Conservation (phyloP, 1,284 basidiomycete species). For the Cronartium ribicola region DNA sequence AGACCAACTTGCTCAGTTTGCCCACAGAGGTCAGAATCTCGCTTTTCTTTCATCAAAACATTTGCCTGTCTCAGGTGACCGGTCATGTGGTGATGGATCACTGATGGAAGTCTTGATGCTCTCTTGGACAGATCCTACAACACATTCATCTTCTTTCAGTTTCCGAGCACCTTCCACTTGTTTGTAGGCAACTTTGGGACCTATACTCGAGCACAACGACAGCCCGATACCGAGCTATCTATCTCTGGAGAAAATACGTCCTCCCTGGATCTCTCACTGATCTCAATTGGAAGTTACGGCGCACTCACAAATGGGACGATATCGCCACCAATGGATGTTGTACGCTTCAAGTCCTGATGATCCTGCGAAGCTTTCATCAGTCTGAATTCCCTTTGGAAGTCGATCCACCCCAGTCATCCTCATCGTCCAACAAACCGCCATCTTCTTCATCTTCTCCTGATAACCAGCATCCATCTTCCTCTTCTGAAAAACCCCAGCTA, state of each 20-base stretch:
- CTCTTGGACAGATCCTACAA: slow-evolving; percentile 10
- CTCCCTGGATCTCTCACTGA: not conserved
- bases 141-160: slow-evolving; percentile 31
- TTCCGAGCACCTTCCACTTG: slow-evolving; percentile 21
- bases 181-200: slow-evolving; percentile 4
- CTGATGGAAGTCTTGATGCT: not conserved
- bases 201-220: slow-evolving; percentile 7
- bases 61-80: not conserved
- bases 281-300: not conserved
- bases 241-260: slow-evolving; percentile 30
- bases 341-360: slow-evolving; percentile 20
- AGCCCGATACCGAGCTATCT: slow-evolving; percentile 18
- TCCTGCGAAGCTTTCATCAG: slow-evolving; percentile 14
- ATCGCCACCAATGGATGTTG: slow-evolving; percentile 19
- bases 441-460: too few species aligned
- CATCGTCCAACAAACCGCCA: not conserved
- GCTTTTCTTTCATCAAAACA: not conserved
- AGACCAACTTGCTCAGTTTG: not conserved
- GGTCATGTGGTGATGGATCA: not conserved
- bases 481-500: too few species aligned
- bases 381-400: not conserved
- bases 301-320: slow-evolving; percentile 19
- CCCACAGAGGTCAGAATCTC: not conserved
- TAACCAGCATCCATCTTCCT: too few species aligned
- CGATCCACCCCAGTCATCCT: not conserved